These are phyloP conservation scores for Gamarada debralockiae DNA, from an alignment of 495 filamentous ascomycete species.

Conservation along the genomic window DNA sequence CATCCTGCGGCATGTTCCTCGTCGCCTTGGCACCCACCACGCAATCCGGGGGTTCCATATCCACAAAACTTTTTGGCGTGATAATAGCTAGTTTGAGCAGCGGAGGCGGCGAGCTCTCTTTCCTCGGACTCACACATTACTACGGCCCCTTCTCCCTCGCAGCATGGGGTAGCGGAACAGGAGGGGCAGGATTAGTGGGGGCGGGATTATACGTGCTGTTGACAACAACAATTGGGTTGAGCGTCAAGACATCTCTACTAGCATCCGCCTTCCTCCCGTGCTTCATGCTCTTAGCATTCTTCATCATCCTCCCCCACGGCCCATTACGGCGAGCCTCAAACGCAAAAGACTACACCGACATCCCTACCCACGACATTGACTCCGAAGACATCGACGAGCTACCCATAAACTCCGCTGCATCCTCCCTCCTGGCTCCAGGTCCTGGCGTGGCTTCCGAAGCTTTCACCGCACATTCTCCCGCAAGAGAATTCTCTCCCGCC, in stretches of 20 bases:
- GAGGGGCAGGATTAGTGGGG: conserved; percentile 82
- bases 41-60: conserved; percentile 54
- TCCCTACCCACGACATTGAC: conserved; percentile 25
- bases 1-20: conserved; percentile 79
- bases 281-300: conserved; percentile 85
- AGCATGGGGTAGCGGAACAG: conserved; percentile 90
- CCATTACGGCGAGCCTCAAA: conserved; percentile 39
- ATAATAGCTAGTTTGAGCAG: conserved; percentile 79
- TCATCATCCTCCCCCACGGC: conserved; percentile 65
- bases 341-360: conserved; percentile 36
- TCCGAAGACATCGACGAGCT: conserved; percentile 13
- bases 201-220: conserved; percentile 82
- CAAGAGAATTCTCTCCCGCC: conserved; percentile 22
- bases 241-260: conserved; percentile 65
- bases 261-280: conserved; percentile 72
- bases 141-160: conserved; percentile 90
- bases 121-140: conserved; percentile 87
- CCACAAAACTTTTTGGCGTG: conserved; percentile 75
- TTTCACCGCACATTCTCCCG: conserved; percentile 12
- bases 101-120: conserved; percentile 84
- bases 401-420: conserved; percentile 7
- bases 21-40: conserved; percentile 75
- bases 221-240: conserved; percentile 72
- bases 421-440: conserved; percentile 16
- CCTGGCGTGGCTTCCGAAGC: conserved; percentile 14